Percentiles rank a stretch among this genome's conserved stretches.
Conservation (phyloP, 1,284 basidiomycete species). For the Microbotryum silenes-acaulis region DNA sequence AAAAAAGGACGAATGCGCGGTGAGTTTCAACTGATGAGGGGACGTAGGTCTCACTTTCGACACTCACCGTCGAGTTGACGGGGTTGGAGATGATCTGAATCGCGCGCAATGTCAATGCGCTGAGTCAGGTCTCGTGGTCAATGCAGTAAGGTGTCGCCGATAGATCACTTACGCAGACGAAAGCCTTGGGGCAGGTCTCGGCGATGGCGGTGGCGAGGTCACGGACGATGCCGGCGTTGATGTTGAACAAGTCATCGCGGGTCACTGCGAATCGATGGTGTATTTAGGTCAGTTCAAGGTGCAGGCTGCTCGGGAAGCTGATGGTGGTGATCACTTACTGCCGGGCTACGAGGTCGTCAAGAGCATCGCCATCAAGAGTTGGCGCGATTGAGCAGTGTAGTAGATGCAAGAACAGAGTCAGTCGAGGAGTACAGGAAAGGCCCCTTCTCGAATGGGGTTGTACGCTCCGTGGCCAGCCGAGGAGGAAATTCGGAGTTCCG, state of each 20-base stretch:
- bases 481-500: background rate
- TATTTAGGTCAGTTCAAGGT: background rate
- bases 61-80: constrained; percentile 55
- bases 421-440: background rate
- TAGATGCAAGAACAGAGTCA: background rate
- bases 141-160: background rate
- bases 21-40: too few species aligned
- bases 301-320: too few species aligned
- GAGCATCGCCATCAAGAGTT: too few species aligned
- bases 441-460: too few species aligned
- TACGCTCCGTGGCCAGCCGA: background rate
- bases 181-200: constrained; percentile 76
- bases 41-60: too few species aligned
- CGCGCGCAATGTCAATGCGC: too few species aligned
- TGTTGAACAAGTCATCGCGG: constrained; percentile 93
- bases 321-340: too few species aligned
- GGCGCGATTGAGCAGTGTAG: too few species aligned
- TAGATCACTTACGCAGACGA: constrained; percentile 46
- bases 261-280: constrained; percentile 43
- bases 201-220: constrained; percentile 88
- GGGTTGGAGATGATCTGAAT: constrained; percentile 42
- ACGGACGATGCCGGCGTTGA: constrained; percentile 94
- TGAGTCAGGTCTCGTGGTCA: background rate
- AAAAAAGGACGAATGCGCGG: too few species aligned
- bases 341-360: too few species aligned